Base-by-base conservation (phyloP, 2,329 filamentous ascomycete genomes). In the Aspergillus flavus region DNA sequence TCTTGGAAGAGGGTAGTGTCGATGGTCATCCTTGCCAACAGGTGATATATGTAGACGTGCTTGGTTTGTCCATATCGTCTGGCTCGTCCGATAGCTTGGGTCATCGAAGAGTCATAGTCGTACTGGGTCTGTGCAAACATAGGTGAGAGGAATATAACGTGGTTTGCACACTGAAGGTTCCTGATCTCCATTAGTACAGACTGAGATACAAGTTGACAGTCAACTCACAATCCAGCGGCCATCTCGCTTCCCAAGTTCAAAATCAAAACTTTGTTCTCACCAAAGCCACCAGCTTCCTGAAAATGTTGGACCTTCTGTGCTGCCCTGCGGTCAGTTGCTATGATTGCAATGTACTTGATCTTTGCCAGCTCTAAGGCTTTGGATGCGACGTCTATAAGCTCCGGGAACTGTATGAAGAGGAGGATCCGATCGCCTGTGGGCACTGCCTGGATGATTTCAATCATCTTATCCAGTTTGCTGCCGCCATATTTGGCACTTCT, bases 81-180 rank as follows among this genome's bases (percentile, higher is more conserved):
- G 10, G 83, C 81, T 43, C 89, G 83, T 2, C 88, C 89, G 23
- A 90, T 85, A 0, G 87, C 87, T 65, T 91, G 89, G 0, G 80
- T 83, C 84, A 89, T 89, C 0, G 82, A 80, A 0, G 84, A 80
- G 0, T 86, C 80, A 69, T 88, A 90, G 6, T 82, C 78, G 52
- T 86, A 81, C 54, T 86, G 81, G 0, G 79, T 82, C 41, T 78
- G 71, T 0, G 81, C 76, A 0, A 86, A 75, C 10, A 88, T 73
- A 0, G 88, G 87, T 0, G 83, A 81, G 3, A 89, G 73, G 72
- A 91, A 91, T 36, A 91, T 82, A 41, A 90, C 78, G 62, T 91
- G 87, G 64, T 89, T 90, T 0, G 87, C 87, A 45, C 82, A 83
- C 54, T 87, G 85, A 1, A 91, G 75, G 66, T 91, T 91, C 11